These are phyloP conservation scores for Diaporthe sp. DNA, from an alignment of 2,329 filamentous ascomycete species.

Conservation along the genomic window DNA sequence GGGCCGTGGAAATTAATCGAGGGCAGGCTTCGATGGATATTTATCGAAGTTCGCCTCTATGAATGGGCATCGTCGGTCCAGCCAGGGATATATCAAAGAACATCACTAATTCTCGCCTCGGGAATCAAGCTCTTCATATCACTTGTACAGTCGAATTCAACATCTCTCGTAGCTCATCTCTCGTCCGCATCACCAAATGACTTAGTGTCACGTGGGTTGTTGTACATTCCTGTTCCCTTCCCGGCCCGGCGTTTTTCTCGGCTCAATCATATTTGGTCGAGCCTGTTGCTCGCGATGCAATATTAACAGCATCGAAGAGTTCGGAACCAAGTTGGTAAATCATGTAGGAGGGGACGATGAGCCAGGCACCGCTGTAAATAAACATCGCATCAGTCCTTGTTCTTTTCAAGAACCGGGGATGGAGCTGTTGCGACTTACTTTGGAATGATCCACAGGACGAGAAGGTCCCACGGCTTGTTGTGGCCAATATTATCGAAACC, in stretches of 20 bases:
- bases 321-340: conserved; percentile 63
- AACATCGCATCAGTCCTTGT: neutral
- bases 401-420: neutral
- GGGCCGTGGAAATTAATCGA: neutral
- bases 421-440: conserved; percentile 60
- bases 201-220: neutral
- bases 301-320: conserved; percentile 61
- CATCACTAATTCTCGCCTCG: neutral
- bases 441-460: conserved; percentile 70
- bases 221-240: neutral
- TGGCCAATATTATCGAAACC: conserved; percentile 71
- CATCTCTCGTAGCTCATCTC: neutral
- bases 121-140: neutral
- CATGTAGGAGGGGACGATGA: conserved; percentile 67
- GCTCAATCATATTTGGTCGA: conserved; percentile 57
- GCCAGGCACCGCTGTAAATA: conserved; percentile 64
- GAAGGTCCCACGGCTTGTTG: conserved; percentile 59
- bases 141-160: neutral
- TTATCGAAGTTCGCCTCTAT: neutral
- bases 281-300: conserved; percentile 49
- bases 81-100: neutral
- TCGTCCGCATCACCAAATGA: neutral
- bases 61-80: neutral
- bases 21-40: neutral
- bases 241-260: neutral